phyloP scores from a whole-genome alignment of 2,329 filamentous ascomycete species.

The Trematosphaeria pertusa region DNA sequence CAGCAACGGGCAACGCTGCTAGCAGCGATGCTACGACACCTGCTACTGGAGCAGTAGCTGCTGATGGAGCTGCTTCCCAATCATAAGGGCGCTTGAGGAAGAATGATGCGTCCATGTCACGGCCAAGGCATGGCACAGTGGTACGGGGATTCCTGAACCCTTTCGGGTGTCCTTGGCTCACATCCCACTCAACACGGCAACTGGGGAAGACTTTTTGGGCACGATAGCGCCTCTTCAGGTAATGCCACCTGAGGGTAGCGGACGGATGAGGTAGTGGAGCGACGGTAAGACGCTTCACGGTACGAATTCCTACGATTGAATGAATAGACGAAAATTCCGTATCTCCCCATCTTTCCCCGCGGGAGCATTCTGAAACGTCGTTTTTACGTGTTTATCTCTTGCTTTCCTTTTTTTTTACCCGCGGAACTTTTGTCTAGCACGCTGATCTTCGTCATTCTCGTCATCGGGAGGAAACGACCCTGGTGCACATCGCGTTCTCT shows the following conservation, averaged over 20 bases:
- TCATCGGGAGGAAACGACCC: too few species aligned
- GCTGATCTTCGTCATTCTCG: too few species aligned
- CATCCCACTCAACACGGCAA: not conserved
- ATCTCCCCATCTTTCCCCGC: not conserved
- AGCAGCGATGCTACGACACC: constrained; percentile 7
- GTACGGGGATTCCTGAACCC: constrained; percentile 4
- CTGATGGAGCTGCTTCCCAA: constrained; percentile 8
- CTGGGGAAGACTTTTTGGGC: not conserved
- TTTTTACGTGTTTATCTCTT: not conserved
- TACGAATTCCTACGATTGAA: not conserved
- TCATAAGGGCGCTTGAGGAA: constrained; percentile 13
- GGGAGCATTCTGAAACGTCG: not conserved
- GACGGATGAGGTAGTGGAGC: not conserved
- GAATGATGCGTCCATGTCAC: constrained; percentile 14
- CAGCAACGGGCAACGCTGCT: constrained; percentile 11
- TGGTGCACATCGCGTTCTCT: too few species aligned
- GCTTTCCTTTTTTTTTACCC: not conserved
- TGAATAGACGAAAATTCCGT: constrained; percentile 1
- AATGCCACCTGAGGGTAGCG: too few species aligned
- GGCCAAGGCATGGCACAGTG: constrained; percentile 17
- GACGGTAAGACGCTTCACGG: too few species aligned
- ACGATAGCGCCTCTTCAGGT: not conserved
- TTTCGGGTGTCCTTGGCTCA: not conserved
- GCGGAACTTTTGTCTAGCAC: too few species aligned
- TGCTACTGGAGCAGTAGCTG: constrained; percentile 6